Conservation (phyloP, 805 yeast genomes). For the Wickerhamiella shivajii region DNA sequence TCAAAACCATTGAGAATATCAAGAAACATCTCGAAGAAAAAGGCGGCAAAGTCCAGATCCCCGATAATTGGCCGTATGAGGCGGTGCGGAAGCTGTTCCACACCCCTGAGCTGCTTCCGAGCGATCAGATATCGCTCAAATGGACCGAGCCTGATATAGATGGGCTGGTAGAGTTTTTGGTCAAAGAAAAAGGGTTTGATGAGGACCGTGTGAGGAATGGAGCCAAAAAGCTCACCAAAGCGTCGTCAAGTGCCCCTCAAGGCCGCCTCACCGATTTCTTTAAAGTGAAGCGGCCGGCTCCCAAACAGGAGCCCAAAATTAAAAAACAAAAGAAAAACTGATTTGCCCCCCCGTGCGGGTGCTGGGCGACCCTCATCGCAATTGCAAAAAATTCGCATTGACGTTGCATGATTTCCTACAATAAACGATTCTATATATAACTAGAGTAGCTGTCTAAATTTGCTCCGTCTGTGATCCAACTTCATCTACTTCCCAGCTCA, state of each 20-base stretch:
- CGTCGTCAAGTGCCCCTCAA: constrained; percentile 71
- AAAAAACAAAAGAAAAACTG: constrained; percentile 6
- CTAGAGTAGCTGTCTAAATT: too few relatives aligned
- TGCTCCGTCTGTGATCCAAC: too few relatives aligned
- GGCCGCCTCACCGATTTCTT: constrained; percentile 90
- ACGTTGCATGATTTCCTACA: too few relatives aligned
- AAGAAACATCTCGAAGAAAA: constrained; percentile 42
- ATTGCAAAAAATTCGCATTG: too few relatives aligned
- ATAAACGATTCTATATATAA: too few relatives aligned
- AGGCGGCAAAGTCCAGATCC: constrained; percentile 61
- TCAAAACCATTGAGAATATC: constrained; percentile 65
- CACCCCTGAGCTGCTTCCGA: constrained; percentile 62
- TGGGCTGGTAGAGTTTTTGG: constrained; percentile 70
- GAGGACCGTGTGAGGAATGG: constrained; percentile 87
- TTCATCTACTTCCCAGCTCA: too few relatives aligned
- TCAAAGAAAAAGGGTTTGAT: constrained; percentile 74
- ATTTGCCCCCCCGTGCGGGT: too few relatives aligned
- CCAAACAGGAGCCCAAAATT: constrained; percentile 4
- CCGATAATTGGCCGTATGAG: constrained; percentile 87
- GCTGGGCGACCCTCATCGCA: too few relatives aligned
- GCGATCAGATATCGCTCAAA: constrained; percentile 50
- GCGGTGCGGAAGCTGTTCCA: constrained; percentile 77
- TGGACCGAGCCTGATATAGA: constrained; percentile 85
- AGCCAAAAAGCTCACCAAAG: constrained; percentile 71
- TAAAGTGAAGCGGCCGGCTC: constrained; percentile 30